Percentiles rank a stretch among this genome's conserved stretches.
These are phyloP conservation scores for Camelina hispida DNA, from an alignment of 345 rosid species.

Conservation along the genomic window DNA sequence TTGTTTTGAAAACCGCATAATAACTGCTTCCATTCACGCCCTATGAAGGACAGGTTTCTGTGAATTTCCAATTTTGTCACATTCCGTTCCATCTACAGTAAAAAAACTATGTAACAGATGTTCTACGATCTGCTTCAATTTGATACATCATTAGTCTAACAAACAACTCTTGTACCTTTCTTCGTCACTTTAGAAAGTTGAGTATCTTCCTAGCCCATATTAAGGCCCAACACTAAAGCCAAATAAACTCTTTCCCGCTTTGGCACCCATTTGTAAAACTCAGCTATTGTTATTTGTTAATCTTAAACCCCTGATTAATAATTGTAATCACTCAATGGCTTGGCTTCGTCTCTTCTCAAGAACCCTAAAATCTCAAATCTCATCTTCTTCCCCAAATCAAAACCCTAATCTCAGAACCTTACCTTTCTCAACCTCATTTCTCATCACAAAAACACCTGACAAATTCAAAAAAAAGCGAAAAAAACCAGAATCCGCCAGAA, in stretches of 20 bases:
- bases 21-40: no score
- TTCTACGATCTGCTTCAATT: no score
- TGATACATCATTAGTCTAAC: no score
- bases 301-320: not conserved
- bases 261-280: not conserved
- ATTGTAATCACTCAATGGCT: slow-evolving; percentile 41
- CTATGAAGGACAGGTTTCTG: no score
- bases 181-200: no score
- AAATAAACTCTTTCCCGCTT: not conserved
- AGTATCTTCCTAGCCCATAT: no score
- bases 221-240: not conserved
- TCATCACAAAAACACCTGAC: slow-evolving; percentile 77
- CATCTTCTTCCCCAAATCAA: slow-evolving; percentile 40
- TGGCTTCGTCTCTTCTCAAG: slow-evolving; percentile 47
- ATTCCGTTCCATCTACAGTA: no score
- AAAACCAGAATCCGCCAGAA: slow-evolving; percentile 69
- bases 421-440: slow-evolving; percentile 80
- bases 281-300: not conserved
- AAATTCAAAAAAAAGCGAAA: slow-evolving; percentile 53
- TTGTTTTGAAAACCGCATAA: no score
- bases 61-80: no score
- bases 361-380: slow-evolving; percentile 38
- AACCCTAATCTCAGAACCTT: slow-evolving; percentile 29
- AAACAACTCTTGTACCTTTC: no score
- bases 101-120: no score